Percentiles rank a stretch among this genome's conserved stretches.
Conservation (phyloP, 169 alveolate species). For the Eimeria acervulina region DNA sequence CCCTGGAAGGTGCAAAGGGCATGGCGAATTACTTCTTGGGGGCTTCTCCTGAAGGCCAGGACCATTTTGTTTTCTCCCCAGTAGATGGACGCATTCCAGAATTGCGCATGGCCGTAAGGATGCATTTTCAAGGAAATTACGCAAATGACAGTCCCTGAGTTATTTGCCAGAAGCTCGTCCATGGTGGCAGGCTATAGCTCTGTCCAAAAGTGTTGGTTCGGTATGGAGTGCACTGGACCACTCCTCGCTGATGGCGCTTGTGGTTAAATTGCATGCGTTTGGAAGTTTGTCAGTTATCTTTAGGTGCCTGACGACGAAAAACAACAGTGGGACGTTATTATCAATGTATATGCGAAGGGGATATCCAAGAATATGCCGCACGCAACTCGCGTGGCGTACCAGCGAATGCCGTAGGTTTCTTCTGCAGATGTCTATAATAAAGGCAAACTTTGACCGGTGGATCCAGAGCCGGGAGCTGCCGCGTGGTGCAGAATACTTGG, state of each 20-base stretch:
- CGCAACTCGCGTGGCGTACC: slow-evolving; percentile 88
- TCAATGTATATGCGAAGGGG: slow-evolving; percentile 88
- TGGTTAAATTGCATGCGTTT: too few species aligned
- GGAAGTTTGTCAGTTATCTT: not conserved
- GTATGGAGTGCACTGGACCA: not conserved
- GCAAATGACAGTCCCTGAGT: not conserved
- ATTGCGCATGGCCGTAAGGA: slow-evolving; percentile 79
- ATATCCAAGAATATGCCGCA: slow-evolving; percentile 59
- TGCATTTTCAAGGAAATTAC: not conserved
- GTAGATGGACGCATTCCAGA: slow-evolving; percentile 81
- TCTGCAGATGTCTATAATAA: not conserved
- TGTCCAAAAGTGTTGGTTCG: not conserved
- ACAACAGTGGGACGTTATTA: slow-evolving; percentile 93
- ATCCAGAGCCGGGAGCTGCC: not conserved
- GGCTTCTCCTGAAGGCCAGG: slow-evolving; percentile 75
- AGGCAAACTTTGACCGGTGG: not conserved
- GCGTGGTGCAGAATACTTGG: not conserved
- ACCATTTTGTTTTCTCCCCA: slow-evolving; percentile 75
- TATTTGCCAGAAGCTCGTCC: not conserved
- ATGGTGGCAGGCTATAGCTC: not conserved
- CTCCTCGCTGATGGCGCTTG: not conserved
- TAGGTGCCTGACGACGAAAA: slow-evolving; percentile 88
- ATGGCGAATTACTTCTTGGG: slow-evolving; percentile 81
- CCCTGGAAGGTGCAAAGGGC: slow-evolving; percentile 81
- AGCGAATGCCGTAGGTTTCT: slow-evolving; percentile 79